These are phyloP conservation scores for Ophiostoma ips DNA, from an alignment of 2,329 filamentous ascomycete genomes.

Conservation along the genomic window DNA sequence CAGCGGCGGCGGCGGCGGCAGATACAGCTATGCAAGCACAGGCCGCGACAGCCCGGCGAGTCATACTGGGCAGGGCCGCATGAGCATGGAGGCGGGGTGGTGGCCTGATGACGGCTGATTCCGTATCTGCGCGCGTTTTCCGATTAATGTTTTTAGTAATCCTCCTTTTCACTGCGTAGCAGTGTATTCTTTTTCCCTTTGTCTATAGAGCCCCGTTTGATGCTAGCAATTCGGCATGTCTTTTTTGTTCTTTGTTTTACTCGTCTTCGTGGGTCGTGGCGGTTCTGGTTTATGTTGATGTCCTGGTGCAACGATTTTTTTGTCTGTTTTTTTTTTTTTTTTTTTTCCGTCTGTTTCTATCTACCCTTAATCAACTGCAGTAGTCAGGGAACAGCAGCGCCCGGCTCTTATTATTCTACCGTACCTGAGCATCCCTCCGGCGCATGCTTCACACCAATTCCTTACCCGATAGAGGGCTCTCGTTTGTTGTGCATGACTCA, in stretches of 20 bases:
- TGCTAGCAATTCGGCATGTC: neutral
- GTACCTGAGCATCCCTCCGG: no score
- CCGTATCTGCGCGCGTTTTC: no score
- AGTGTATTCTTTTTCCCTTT: neutral
- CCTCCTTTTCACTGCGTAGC: no score
- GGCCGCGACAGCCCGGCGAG: neutral
- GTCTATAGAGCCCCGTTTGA: neutral
- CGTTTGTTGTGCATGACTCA: neutral
- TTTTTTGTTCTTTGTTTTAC: neutral
- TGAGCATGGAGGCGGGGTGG: conserved; percentile 17
- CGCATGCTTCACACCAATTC: no score
- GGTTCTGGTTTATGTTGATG: no score
- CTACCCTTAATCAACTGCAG: neutral
- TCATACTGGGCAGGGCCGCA: neutral
- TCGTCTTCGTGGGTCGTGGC: neutral
- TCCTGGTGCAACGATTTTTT: neutral
- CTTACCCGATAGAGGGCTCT: no score
- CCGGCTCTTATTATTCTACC: neutral
- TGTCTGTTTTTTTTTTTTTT: neutral
- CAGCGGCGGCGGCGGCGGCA: neutral
- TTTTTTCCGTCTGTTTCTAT: neutral
- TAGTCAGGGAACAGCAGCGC: neutral
- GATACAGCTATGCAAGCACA: neutral
- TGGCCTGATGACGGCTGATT: conserved; percentile 18
- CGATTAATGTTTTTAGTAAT: no score